Percentiles rank a stretch among this genome's conserved stretches.
phyloP scores from a whole-genome alignment of 164 flowering plant genomes.

The Protea cynaroides region DNA sequence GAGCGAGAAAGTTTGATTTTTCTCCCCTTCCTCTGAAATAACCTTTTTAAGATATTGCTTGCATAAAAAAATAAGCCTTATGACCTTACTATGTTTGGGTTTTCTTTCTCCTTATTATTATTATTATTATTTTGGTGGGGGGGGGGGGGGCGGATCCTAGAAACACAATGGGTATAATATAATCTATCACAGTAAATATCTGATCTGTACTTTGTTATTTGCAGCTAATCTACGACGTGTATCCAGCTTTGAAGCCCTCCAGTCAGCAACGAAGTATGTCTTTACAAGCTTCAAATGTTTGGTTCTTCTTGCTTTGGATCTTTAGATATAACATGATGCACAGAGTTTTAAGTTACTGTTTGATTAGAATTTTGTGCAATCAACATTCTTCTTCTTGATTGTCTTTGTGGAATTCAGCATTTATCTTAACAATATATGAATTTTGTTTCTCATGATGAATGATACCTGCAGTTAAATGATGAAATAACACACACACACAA shows the following conservation, averaged over 20 bases:
- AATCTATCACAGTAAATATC: conserved; percentile 1
- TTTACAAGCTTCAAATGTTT: background rate
- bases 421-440: too few species aligned
- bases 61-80: too few species aligned
- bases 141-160: too few species aligned
- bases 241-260: conserved; percentile 97
- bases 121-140: too few species aligned
- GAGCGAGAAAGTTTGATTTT: too few species aligned
- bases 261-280: conserved; percentile 70
- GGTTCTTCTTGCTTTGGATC: background rate
- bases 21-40: too few species aligned
- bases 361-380: background rate
- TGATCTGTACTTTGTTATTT: conserved; percentile 14
- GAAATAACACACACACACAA: too few species aligned
- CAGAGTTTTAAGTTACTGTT: background rate
- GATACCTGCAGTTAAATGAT: too few species aligned
- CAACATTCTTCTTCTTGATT: background rate
- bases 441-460: too few species aligned
- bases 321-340: background rate
- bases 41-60: too few species aligned
- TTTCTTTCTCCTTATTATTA: too few species aligned
- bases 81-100: too few species aligned
- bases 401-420: background rate
- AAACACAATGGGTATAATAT: background rate
- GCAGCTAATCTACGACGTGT: conserved; percentile 83